These are phyloP conservation scores for Sugiyamaella novakii DNA, from an alignment of 1,139 yeast genomes.

Conservation along the genomic window DNA sequence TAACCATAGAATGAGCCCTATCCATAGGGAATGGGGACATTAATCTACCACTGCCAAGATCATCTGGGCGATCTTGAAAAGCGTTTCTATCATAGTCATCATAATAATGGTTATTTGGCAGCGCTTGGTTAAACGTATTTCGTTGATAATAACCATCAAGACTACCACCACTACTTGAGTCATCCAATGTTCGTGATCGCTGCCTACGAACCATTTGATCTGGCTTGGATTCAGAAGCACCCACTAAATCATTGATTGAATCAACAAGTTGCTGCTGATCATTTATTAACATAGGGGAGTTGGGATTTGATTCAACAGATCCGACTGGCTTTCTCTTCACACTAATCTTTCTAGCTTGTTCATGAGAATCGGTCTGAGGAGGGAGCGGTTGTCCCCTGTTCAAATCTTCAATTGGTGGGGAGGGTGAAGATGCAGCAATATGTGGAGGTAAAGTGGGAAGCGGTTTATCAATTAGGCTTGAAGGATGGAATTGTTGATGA, in stretches of 20 bases:
- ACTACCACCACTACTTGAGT: slow-evolving; percentile 9
- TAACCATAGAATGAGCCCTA: not conserved
- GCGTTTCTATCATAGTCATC: slow-evolving; percentile 13
- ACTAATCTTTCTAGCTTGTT: slow-evolving; percentile 14
- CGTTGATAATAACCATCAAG: slow-evolving; percentile 8
- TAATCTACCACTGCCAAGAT: slow-evolving; percentile 1
- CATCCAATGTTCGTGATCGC: slow-evolving; percentile 16
- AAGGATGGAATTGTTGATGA: slow-evolving; percentile 1
- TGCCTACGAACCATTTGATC: slow-evolving; percentile 11
- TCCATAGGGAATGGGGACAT: slow-evolving; percentile 17
- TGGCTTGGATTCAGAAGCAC: slow-evolving; percentile 7
- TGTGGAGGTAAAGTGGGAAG: slow-evolving; percentile 18
- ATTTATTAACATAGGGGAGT: slow-evolving; percentile 2
- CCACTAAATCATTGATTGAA: slow-evolving; percentile 19
- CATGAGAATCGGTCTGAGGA: not conserved
- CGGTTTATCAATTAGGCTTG: slow-evolving; percentile 15
- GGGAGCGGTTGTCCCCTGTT: not conserved
- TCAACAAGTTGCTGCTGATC: slow-evolving; percentile 22
- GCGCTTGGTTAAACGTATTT: not conserved
- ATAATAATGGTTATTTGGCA: slow-evolving; percentile 2
- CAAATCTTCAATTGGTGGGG: slow-evolving; percentile 8
- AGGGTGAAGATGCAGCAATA: slow-evolving; percentile 1
- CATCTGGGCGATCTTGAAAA: not conserved
- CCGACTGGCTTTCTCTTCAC: slow-evolving; percentile 33
- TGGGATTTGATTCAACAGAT: slow-evolving; percentile 16